A percentile compares a stretch with the other conserved stretches of the same genome.
These are phyloP conservation scores for Bacidia rubella DNA, from an alignment of 495 filamentous ascomycete species.

Conservation along the genomic window DNA sequence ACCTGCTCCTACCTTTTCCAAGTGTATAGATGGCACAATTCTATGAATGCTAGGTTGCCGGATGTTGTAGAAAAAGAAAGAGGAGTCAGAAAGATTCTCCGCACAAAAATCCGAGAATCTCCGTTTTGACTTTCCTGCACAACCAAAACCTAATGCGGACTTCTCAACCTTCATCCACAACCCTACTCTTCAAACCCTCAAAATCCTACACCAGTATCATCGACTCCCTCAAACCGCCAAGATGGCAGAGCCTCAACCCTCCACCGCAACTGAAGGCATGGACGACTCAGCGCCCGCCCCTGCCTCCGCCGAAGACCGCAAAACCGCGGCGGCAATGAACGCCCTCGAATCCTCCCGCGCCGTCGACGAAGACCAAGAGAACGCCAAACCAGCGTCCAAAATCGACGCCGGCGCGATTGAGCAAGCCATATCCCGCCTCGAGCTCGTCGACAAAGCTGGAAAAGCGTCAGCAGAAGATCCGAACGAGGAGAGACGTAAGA, in stretches of 20 bases:
- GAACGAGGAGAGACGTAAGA: constrained; percentile 19
- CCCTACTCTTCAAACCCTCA: background rate
- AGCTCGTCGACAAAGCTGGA: constrained; percentile 25
- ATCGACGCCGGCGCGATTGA: constrained; percentile 72
- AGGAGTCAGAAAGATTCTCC: too few species aligned
- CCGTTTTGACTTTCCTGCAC: background rate
- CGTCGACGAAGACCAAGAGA: constrained; percentile 36
- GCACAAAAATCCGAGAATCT: too few species aligned
- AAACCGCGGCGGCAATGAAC: constrained; percentile 74
- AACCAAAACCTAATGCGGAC: background rate
- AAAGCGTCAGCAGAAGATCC: constrained; percentile 20
- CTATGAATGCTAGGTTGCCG: too few species aligned
- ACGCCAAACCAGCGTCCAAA: constrained; percentile 36
- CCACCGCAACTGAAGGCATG: constrained; percentile 39
- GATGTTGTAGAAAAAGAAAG: too few species aligned
- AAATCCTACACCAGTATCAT: background rate
- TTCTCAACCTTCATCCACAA: background rate
- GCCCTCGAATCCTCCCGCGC: constrained; percentile 47
- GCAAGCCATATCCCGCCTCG: constrained; percentile 66
- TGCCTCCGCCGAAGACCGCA: constrained; percentile 72
- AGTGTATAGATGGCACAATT: too few species aligned
- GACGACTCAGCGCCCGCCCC: constrained; percentile 36
- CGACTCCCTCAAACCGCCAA: background rate
- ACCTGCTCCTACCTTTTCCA: too few species aligned
- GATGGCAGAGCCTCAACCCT: constrained; percentile 52